These are phyloP conservation scores for Kingdonia uniflora DNA, from an alignment of 164 flowering plant species.

Conservation along the genomic window DNA sequence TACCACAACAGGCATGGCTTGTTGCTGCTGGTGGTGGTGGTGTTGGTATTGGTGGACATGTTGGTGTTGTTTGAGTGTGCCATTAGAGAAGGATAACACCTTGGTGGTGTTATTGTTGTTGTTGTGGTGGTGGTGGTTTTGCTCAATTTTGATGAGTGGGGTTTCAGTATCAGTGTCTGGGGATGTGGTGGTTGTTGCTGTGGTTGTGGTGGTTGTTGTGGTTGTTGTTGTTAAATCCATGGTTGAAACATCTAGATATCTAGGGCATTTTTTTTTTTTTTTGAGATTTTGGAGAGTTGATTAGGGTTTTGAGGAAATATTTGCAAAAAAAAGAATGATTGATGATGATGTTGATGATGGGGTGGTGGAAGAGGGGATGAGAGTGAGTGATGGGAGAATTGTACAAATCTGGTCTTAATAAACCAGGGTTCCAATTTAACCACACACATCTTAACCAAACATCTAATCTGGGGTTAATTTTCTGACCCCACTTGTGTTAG, in stretches of 20 bases:
- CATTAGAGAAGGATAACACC: constrained; percentile 32
- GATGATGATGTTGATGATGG: background rate
- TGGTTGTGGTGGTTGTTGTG: constrained; percentile 10
- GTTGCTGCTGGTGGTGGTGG: constrained; percentile 10
- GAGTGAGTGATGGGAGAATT: background rate
- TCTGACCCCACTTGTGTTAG: constrained; percentile 9
- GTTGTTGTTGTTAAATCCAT: constrained; percentile 18
- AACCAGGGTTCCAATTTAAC: constrained; percentile 13
- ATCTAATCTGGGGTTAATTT: constrained; percentile 8
- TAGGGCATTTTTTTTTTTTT: background rate
- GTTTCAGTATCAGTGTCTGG: constrained; percentile 12
- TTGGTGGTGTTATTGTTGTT: constrained; percentile 14
- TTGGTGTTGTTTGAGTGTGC: constrained; percentile 28
- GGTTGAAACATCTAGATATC: background rate
- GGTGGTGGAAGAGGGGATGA: constrained; percentile 5
- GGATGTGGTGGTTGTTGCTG: constrained; percentile 7
- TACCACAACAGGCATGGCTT: constrained; percentile 11
- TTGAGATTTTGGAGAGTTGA: background rate
- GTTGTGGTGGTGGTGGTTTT: constrained; percentile 11
- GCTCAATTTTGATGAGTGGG: constrained; percentile 6
- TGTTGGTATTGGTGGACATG: constrained; percentile 16
- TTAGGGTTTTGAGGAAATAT: constrained; percentile 6
- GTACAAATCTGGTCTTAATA: too few species aligned
- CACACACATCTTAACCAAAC: constrained; percentile 13
- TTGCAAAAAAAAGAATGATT: background rate